phyloP scores from a whole-genome alignment of 1,284 basidiomycete genomes.

The Exsudoporus floridanus region DNA sequence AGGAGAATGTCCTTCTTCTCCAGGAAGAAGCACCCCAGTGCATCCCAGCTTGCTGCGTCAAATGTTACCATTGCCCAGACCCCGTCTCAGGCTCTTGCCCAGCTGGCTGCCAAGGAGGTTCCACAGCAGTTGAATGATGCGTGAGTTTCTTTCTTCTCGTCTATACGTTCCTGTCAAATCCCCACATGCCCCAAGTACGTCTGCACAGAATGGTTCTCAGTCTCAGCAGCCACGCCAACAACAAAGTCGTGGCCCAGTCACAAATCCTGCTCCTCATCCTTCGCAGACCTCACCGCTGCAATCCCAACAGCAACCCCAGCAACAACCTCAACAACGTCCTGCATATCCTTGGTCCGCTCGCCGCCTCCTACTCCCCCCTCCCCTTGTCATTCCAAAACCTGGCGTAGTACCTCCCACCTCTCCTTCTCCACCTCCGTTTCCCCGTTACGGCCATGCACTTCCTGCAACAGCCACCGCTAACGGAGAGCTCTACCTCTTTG shows the following conservation, averaged over 20 bases:
- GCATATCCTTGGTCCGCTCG: conserved; percentile 79
- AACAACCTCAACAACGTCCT: conserved; percentile 49
- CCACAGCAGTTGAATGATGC: conserved; percentile 35
- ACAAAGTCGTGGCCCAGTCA: conserved; percentile 28
- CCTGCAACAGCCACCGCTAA: conserved; percentile 77
- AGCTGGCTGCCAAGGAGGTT: conserved; percentile 42
- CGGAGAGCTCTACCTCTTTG: conserved; percentile 96
- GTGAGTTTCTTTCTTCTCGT: conserved; percentile 38
- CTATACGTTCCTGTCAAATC: conserved; percentile 2
- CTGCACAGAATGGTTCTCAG: conserved; percentile 25
- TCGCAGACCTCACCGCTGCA: conserved; percentile 31
- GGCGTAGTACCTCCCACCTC: conserved; percentile 56
- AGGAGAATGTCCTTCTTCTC: conserved; percentile 89
- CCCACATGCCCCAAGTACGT: conserved; percentile 18
- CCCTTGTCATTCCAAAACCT: conserved; percentile 60
- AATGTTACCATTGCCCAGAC: conserved; percentile 58
- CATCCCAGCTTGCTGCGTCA: conserved; percentile 40
- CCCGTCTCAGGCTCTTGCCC: conserved; percentile 63
- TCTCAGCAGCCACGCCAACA: conserved; percentile 37
- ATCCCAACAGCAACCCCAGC: conserved; percentile 26
- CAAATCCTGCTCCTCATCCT: conserved; percentile 22
- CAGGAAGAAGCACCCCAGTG: conserved; percentile 67
- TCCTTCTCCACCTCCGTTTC: conserved; percentile 85
- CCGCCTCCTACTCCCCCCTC: conserved; percentile 64
- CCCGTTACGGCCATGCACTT: conserved; percentile 96